Base-by-base conservation (phyloP, 352 stramenopile species). In the Pythium rishiriense region DNA sequence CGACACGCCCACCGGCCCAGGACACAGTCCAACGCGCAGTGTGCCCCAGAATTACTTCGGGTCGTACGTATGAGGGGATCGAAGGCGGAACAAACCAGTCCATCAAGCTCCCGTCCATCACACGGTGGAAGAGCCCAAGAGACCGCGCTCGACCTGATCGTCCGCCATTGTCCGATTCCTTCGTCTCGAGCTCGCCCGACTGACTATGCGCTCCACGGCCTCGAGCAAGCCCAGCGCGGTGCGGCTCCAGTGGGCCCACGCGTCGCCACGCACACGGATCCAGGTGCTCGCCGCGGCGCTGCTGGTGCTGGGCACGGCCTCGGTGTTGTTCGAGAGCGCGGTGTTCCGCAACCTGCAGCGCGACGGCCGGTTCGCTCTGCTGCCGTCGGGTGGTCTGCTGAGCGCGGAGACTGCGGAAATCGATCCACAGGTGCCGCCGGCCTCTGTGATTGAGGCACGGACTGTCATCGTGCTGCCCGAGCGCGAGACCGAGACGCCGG, bases 371-470 rank as follows among this genome's bases (percentile, higher is more conserved):
- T 17, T 51, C 26, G 6, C 26, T 6, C 28, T 39, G 3, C 7
- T 39, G 10, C 33, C 3, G 10, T 39, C 33, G 33, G 33, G 9
- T 9, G 33, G 33, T 39, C 9, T 39, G 7, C 33, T 39, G 10
- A 3, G 9, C 2, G 33, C 17, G 3, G 9, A 2, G 33, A 14
- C 11, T 17, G 10, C 33, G 10, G 33, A 39, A 14, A 10, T 12
- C 33, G 33, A 39, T 14, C 11, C 33, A 39, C 33, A 39, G 9
- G 33, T n/a, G n/a, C n/a, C 9, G 33, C 11, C 26, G 10, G 15
- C n/a, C n/a, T n/a, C 24, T 9, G 54, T 61, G 24, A 52, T 61
- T 29, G 54, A 61, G 52, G 24, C 41, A 5, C 12, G 11, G 6
- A 43, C 15, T 19, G 54, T 41, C 7, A 37, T 48, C 15, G 41